Conservation (phyloP, 768 basidiomycete species). For the Lactifluus echinatus region DNA sequence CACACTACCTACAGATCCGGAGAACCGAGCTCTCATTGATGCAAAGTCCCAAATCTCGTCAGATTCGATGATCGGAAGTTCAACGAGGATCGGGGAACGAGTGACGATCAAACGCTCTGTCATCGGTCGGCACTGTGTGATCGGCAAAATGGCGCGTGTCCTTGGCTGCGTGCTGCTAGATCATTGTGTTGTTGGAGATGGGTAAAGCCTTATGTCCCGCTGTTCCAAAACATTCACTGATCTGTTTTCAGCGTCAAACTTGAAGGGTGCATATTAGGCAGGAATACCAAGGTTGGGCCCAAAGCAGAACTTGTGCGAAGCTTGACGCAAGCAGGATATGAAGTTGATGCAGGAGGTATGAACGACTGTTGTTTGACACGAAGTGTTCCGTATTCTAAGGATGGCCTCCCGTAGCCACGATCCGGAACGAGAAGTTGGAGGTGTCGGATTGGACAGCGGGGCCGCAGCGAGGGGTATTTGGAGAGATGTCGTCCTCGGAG, state of each 20-base stretch:
- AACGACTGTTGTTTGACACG: background rate
- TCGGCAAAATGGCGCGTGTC: conserved; percentile 80
- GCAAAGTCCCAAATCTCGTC: conserved; percentile 74
- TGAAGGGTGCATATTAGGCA: conserved; percentile 68
- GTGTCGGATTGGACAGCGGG: conserved; percentile 45
- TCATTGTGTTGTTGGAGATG: conserved; percentile 82
- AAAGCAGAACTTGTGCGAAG: conserved; percentile 63
- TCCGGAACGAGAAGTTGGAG: conserved; percentile 50
- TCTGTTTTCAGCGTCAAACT: conserved; percentile 51
- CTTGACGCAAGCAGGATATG: conserved; percentile 72
- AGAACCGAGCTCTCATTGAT: conserved; percentile 63
- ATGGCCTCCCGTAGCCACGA: conserved; percentile 33
- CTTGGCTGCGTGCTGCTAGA: conserved; percentile 78
- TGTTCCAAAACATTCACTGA: background rate
- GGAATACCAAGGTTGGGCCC: conserved; percentile 59
- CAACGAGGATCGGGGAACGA: conserved; percentile 73
- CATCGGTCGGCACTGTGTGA: conserved; percentile 62
- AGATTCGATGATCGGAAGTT: conserved; percentile 76
- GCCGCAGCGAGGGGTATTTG: conserved; percentile 24
- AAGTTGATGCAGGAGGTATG: conserved; percentile 55
- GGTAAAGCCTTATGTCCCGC: conserved; percentile 37
- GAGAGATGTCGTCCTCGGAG: conserved; percentile 20
- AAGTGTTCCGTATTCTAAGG: background rate
- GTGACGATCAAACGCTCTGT: conserved; percentile 61
- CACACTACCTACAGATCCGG: conserved; percentile 48